Evolutionary conservation across 2,329 filamentous ascomycete species (phyloP), one percentile per base, ranked within the genome.

Genomic region (Tolypocladium album): DNA sequence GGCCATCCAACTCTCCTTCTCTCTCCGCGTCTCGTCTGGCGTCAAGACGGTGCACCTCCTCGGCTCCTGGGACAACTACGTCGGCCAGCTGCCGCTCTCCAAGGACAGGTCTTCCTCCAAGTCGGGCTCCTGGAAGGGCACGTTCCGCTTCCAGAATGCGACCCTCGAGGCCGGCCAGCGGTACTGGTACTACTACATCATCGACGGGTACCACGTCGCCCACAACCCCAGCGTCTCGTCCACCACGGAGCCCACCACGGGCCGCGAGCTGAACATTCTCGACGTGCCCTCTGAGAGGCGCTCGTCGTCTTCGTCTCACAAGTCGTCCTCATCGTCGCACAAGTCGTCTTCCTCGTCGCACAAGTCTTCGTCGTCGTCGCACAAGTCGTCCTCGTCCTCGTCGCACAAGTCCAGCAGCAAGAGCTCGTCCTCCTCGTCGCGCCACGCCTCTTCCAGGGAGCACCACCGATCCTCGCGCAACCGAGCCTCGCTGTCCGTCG

Each of bases 161-260:
- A 93, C 90, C 62, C 84, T 97, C 69, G 87, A 93, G 81, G 82
- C 90, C 69, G 92, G 93, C 74, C 87, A 90, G 74, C 88, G 93
- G 74, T 97, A 97, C 86, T 99, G 94, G 94, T 99, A 97, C 87
- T 99, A 99, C 86, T 99, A 97, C 84, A 97, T 97, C 86, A 94
- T 97, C 76, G 94, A 99, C 76, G 94, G 94, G 69, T 97, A 97
- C 86, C 92, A 97, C 76, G 88, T 96, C 75, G 92, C 92, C 63
- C 93, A 97, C 83, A 94, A 97, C 79, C 92, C 93, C 67, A 90
- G 89, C 75, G 88, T 92, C 74, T 82, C 89, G 71, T 93, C 88
- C 72, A 95, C 90, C 72, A 88, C 89, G 67, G 94, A 99, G 82
- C 92, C 93, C 73, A 97, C 92, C 75, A 97, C 94, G 60, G 91